These are phyloP conservation scores for Schizopora paradoxa DNA, from an alignment of 1,284 basidiomycete species.

Conservation along the genomic window DNA sequence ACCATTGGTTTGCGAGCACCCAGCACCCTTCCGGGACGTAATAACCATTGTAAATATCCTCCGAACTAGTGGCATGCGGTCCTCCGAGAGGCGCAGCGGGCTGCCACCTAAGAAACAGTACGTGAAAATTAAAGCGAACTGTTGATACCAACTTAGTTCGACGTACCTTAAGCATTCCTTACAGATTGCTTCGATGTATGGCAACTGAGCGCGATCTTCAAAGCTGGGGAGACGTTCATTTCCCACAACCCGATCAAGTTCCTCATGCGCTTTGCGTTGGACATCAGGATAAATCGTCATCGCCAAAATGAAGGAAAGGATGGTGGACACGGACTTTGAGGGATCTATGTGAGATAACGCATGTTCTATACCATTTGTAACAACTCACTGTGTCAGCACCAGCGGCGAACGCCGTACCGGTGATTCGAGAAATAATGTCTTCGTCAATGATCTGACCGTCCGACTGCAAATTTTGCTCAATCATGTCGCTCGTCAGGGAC, in stretches of 20 bases:
- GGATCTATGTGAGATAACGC: neutral
- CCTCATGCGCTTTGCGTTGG: conserved; percentile 17
- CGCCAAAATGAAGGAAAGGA: conserved; percentile 16
- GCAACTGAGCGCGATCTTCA: conserved; percentile 18
- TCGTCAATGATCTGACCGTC: conserved; percentile 5
- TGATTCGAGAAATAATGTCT: conserved; percentile 9
- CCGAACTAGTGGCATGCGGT: conserved; percentile 5
- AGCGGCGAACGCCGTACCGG: conserved; percentile 6
- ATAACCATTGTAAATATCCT: conserved; percentile 12
- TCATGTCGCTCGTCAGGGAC: conserved; percentile 12
- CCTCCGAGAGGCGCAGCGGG: no score
- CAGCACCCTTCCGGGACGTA: conserved; percentile 11
- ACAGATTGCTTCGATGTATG: conserved; percentile 21
- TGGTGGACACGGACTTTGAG: conserved; percentile 15
- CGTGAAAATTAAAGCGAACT: no score
- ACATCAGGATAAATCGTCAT: conserved; percentile 17
- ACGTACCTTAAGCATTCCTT: conserved; percentile 20
- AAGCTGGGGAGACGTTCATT: conserved; percentile 18
- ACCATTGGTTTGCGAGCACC: conserved; percentile 13
- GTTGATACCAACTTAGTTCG: conserved; percentile 9
- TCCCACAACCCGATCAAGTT: conserved; percentile 21
- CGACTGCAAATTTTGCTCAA: conserved; percentile 5
- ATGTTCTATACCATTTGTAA: neutral
- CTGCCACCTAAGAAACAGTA: no score
- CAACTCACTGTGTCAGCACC: conserved; percentile 15